phyloP scores from a whole-genome alignment of 495 filamentous ascomycete species.

The Penicillium odoratum region DNA sequence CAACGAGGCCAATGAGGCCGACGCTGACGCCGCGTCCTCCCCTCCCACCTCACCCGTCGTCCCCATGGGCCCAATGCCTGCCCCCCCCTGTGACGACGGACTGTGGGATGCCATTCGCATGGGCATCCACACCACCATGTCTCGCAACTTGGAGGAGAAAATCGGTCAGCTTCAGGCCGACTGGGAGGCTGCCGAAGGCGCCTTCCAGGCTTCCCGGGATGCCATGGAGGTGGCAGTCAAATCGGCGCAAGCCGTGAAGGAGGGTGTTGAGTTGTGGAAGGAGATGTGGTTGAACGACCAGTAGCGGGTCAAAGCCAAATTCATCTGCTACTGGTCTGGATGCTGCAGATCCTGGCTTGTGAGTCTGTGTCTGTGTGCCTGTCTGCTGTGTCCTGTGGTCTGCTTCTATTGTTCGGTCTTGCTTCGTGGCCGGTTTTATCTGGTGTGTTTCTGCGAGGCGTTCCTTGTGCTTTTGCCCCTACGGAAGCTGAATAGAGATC shows the following conservation, averaged over 20 bases:
- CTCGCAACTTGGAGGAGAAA: not conserved
- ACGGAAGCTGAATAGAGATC: not conserved
- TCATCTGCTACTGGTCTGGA: not conserved
- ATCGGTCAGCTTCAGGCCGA: not conserved
- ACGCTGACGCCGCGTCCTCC: not conserved
- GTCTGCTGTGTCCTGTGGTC: not conserved
- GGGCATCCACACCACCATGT: not conserved
- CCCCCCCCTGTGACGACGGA: constrained; percentile 6
- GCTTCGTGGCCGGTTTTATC: not conserved
- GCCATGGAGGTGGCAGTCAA: not conserved
- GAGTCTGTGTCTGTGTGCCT: not conserved
- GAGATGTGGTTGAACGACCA: not conserved
- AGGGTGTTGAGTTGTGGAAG: not conserved
- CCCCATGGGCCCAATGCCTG: not conserved
- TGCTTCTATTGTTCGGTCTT: not conserved
- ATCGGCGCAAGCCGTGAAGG: not conserved
- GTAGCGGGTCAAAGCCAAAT: not conserved
- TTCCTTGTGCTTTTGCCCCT: not conserved
- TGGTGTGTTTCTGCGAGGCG: not conserved
- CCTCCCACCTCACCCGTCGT: not conserved
- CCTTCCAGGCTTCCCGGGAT: not conserved
- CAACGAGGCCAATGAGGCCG: not conserved
- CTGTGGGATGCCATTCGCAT: constrained; percentile 6
- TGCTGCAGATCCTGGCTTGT: not conserved
- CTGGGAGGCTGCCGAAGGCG: too few relatives aligned